Percentiles rank a stretch among this genome's conserved stretches.
phyloP scores from a whole-genome alignment of 257 asterid species.

The Nicotiana knightiana region DNA sequence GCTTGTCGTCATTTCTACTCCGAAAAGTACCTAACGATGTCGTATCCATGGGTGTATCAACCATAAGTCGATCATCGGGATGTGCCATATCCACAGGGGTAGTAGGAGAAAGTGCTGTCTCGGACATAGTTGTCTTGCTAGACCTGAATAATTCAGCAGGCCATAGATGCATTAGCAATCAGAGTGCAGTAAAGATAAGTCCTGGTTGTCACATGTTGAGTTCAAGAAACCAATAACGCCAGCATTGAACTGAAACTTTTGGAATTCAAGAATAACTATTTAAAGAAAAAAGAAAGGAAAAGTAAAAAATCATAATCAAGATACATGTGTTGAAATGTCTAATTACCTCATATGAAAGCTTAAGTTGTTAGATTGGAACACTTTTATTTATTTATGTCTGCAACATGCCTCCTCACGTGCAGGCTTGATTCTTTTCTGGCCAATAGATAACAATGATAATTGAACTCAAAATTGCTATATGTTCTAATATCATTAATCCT shows the following conservation, averaged over 20 bases:
- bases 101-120: constrained; percentile 50
- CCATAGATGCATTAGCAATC: neutral
- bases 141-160: constrained; percentile 46
- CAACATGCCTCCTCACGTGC: neutral
- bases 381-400: neutral
- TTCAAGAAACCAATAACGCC: neutral
- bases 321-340: neutral
- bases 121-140: constrained; percentile 77
- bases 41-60: constrained; percentile 55
- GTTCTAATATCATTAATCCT: neutral
- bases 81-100: constrained; percentile 53
- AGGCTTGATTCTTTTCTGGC: neutral
- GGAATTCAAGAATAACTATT: neutral
- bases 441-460: neutral
- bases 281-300: neutral
- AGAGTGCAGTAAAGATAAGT: neutral
- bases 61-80: constrained; percentile 48
- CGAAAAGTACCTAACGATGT: constrained; percentile 32
- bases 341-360: neutral
- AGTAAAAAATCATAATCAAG: neutral
- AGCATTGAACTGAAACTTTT: neutral
- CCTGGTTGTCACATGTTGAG: neutral
- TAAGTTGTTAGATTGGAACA: neutral
- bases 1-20: constrained; percentile 49
- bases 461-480: neutral